Evolutionary conservation across 164 flowering plant genomes (phyloP), one percentile per base, ranked within the genome.

Genomic region (Euptelea pleiosperma): DNA sequence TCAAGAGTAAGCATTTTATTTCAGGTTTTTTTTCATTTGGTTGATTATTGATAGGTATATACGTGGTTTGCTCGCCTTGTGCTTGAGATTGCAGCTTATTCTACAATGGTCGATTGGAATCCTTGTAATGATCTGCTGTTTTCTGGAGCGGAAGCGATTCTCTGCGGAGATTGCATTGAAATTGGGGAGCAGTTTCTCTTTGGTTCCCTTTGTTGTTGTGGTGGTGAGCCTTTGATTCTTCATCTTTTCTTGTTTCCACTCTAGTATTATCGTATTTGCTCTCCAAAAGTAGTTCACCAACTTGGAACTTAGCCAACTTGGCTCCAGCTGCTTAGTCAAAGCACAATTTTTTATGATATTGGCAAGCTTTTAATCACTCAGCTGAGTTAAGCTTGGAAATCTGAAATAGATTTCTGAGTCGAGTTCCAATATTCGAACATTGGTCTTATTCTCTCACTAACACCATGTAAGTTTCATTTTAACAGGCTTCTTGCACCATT

Each of bases 61-160:
- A 75, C 66, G 59, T 77, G 75, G 73, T 74, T 81, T 80, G 71
- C 77, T 73, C 80, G 67, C 67, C 66, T 79, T 77, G 87, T 81
- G 66, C 72, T 79, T 82, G 89, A 77, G 79, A 70, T 81, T 83
- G 89, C 96, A 94, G 99, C 97, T 94, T 79, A 77, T 88, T 70
- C 73, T 94, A 70, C 97, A 94, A 72, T 94, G 95, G 96, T 76
- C 84, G 18, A 80, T 80, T 63, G 99, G 99, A 53, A 87, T 94
- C 57, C 77, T 94, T 40, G 97, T 94, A 14, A 74, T 91, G 65
- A 70, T 87, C 39, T 78, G 77, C 75, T 86, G 95, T 82, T 91
- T 91, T 61, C 77, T 91, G 52, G 89, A 91, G 76, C 78, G 78
- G 64, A 85, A 80, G 70, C 72, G 65, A 48, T 88, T 80, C 71